Percentiles rank a stretch among this genome's conserved stretches.
These are phyloP conservation scores for Logfia minima DNA, from an alignment of 129 eudicot species.

Conservation along the genomic window DNA sequence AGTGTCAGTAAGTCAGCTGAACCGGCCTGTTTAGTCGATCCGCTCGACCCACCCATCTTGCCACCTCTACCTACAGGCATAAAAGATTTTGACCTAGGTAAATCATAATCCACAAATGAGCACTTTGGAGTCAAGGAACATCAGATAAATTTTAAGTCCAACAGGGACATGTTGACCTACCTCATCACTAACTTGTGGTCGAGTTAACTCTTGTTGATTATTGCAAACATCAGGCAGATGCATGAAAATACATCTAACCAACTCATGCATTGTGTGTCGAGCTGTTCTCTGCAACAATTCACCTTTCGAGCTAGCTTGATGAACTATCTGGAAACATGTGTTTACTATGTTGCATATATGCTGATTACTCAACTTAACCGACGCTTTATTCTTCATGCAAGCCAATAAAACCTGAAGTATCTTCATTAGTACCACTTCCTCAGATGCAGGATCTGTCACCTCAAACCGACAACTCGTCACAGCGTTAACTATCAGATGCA, in stretches of 20 bases:
- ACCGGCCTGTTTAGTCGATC: constrained; percentile 5
- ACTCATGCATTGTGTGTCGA: constrained; percentile 88
- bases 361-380: constrained; percentile 82
- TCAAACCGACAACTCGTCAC: constrained; percentile 94
- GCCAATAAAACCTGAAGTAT: constrained; percentile 91
- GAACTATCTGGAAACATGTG: constrained; percentile 87
- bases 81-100: constrained; percentile 18
- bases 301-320: constrained; percentile 85
- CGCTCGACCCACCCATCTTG: neutral
- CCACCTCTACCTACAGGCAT: constrained; percentile 14
- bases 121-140: constrained; percentile 14
- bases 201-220: constrained; percentile 40
- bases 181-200: constrained; percentile 30
- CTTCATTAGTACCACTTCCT: constrained; percentile 88
- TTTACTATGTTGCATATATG: constrained; percentile 89
- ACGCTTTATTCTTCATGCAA: constrained; percentile 81
- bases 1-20: neutral
- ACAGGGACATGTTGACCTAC: constrained; percentile 22
- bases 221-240: constrained; percentile 68
- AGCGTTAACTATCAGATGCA: constrained; percentile 73
- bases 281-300: constrained; percentile 88
- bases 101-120: constrained; percentile 15
- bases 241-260: constrained; percentile 72
- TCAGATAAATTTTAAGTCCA: neutral
- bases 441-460: constrained; percentile 95